Evolutionary conservation across 352 stramenopile genomes (phyloP), one percentile per base, ranked within the genome.

Genomic region (Phytophthora sp.): DNA sequence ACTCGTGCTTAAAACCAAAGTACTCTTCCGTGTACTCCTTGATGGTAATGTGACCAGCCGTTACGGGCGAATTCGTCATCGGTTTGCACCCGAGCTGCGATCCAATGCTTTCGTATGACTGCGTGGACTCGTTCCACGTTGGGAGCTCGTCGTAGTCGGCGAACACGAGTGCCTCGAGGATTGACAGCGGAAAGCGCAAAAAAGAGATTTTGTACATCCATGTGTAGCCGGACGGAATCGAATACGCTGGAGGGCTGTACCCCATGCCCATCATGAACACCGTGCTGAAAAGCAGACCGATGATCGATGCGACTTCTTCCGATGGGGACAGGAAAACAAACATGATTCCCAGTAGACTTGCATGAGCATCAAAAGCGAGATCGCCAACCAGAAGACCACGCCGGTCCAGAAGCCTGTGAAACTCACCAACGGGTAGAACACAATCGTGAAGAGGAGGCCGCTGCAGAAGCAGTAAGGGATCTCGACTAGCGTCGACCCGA

Each of bases 271-370:
- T 61, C 30, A 84, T 63, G 23, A 79, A 76, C 34, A 90, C 43
- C 6, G 74, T 71, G 43, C 79, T 74, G 21, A 87, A 23, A 15
- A 85, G 43, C 28, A 74, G 50, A 24, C 69, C 73, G 9, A 70
- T 71, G 27, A 83, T 66, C 9, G 60, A 55, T 5, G 82, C 78
- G 10, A 78, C 61, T 17, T 83, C 63, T 21, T 82, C 51, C 1
- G 48, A 69, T 7, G 79, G 79, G 45, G 87, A 30, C 6, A 59
- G 54, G n/a, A 73, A 77, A 39, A 83, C 79, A 32, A 96, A 77
- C 41, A 92, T 82, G 60, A 97, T 84, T 12, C 79, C 82, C 24
- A 87, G 72, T 84, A 94, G 9, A 82, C 88, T 35, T 80, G 76
- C 51, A 80, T 54, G 31, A 81, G 30, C 11, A 76, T 34, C 27